A percentile compares a stretch with the other conserved stretches of the same genome.
Evolutionary conservation across 495 filamentous ascomycete genomes (phyloP).

Genomic region (Neurospora hispaniola): DNA sequence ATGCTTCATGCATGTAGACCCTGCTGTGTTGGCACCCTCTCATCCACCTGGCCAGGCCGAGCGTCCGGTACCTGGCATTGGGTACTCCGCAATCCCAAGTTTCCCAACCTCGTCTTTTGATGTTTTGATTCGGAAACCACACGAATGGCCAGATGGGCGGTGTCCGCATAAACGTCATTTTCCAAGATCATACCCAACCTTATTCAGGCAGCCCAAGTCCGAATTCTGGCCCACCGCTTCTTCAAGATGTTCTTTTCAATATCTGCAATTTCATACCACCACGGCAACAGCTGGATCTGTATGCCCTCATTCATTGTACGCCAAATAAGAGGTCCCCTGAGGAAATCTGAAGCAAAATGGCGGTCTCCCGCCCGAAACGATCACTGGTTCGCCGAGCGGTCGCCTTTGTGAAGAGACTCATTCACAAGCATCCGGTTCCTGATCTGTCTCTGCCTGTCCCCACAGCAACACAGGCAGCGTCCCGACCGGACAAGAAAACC

Average conservation of each 20-base stretch:
- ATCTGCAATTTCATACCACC: background rate
- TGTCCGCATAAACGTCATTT: background rate
- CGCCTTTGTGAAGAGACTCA: slow-evolving; percentile 6
- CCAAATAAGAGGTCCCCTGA: background rate
- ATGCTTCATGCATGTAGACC: background rate
- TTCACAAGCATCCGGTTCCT: slow-evolving; percentile 5
- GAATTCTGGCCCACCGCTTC: background rate
- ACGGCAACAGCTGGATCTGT: background rate
- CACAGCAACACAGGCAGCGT: slow-evolving; percentile 4
- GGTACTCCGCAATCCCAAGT: background rate
- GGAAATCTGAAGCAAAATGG: background rate
- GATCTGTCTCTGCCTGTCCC: slow-evolving; percentile 12
- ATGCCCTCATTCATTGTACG: background rate
- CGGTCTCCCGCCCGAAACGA: background rate
- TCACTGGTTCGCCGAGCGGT: slow-evolving; percentile 6
- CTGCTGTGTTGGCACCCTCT: background rate
- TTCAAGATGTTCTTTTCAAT: background rate
- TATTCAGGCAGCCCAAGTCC: background rate
- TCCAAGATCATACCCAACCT: background rate
- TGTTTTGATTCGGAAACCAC: background rate
- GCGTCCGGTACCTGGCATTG: background rate
- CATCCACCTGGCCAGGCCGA: background rate
- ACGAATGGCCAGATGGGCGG: background rate
- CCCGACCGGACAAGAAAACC: slow-evolving; percentile 8
- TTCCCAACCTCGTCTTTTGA: background rate